Percentiles rank a stretch among this genome's conserved stretches.
Evolutionary conservation across 129 eudicot genomes (phyloP).

Genomic region (Silybum marianum): DNA sequence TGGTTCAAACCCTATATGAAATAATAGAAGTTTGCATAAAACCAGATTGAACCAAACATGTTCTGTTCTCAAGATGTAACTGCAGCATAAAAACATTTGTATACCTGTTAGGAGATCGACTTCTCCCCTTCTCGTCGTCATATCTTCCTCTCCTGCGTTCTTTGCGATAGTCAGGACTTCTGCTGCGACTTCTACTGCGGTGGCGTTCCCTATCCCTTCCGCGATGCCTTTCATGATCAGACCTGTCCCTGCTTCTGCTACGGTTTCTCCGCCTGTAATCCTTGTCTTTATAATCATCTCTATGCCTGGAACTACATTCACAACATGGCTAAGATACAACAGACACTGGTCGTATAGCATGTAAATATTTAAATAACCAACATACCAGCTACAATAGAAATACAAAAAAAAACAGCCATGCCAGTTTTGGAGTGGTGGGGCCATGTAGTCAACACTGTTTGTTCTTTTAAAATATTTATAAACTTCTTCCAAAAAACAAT

Average conservation of each 20-base stretch:
- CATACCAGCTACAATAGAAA: background rate
- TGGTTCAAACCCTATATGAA: background rate
- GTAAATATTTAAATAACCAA: background rate
- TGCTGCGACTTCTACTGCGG: slow-evolving; percentile 75
- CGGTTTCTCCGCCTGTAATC: slow-evolving; percentile 78
- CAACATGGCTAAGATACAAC: background rate
- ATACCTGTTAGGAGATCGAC: slow-evolving; percentile 80
- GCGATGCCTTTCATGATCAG: slow-evolving; percentile 57
- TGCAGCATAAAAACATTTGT: background rate
- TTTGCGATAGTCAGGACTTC: slow-evolving; percentile 75
- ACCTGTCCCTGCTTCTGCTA: slow-evolving; percentile 83
- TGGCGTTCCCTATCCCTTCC: slow-evolving; percentile 69
- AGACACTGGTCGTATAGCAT: background rate
- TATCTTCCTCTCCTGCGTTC: slow-evolving; percentile 82
- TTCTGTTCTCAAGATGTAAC: background rate
- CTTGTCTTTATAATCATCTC: slow-evolving; percentile 66
- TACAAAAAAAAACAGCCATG: background rate
- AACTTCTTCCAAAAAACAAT: background rate
- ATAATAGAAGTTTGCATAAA: background rate
- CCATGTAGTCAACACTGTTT: background rate
- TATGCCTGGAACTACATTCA: slow-evolving; percentile 49
- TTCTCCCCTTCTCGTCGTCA: slow-evolving; percentile 70
- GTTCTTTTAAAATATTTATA: background rate
- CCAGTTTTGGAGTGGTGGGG: background rate
- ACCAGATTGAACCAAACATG: background rate